Evolutionary conservation across 1,284 basidiomycete genomes (phyloP).

Genomic region (Cystobasidium slooffiae): DNA sequence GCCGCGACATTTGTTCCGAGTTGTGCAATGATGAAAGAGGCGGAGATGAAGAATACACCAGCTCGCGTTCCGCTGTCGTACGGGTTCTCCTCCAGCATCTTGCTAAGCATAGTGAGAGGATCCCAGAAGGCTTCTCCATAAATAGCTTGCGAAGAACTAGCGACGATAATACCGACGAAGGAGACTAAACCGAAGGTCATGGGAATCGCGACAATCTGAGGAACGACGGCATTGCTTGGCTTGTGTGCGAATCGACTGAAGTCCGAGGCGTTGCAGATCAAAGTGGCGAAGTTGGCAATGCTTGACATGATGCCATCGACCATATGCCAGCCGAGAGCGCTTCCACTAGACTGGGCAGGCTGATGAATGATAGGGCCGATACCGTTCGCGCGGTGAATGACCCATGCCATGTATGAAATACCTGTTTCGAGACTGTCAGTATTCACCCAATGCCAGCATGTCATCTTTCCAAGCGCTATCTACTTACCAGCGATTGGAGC

Average conservation of each 20-base stretch:
- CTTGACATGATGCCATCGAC: constrained; percentile 74
- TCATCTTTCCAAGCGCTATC: constrained; percentile 46
- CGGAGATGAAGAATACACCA: constrained; percentile 69
- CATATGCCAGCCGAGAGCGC: constrained; percentile 74
- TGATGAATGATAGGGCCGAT: constrained; percentile 78
- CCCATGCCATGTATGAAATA: constrained; percentile 79
- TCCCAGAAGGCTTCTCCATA: constrained; percentile 80
- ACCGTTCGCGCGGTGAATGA: constrained; percentile 75
- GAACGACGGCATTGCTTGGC: constrained; percentile 70
- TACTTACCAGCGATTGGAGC: constrained; percentile 55
- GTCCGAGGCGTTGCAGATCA: constrained; percentile 63
- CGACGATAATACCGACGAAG: constrained; percentile 82
- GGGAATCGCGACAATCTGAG: constrained; percentile 75
- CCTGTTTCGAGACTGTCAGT: constrained; percentile 59
- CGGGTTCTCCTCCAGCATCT: constrained; percentile 69
- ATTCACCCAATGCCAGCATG: neutral
- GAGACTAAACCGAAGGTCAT: constrained; percentile 75
- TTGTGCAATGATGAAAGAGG: constrained; percentile 75
- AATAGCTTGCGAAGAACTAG: constrained; percentile 74
- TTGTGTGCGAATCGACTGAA: constrained; percentile 66
- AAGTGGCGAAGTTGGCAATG: constrained; percentile 77
- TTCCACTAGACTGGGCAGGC: constrained; percentile 69
- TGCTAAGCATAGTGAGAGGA: constrained; percentile 72
- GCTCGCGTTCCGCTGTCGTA: constrained; percentile 59
- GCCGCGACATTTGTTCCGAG: constrained; percentile 53